Evolutionary conservation across 164 flowering plant genomes (phyloP), one percentile per base, ranked within the genome.

Genomic region (Magnolia changhungtana): DNA sequence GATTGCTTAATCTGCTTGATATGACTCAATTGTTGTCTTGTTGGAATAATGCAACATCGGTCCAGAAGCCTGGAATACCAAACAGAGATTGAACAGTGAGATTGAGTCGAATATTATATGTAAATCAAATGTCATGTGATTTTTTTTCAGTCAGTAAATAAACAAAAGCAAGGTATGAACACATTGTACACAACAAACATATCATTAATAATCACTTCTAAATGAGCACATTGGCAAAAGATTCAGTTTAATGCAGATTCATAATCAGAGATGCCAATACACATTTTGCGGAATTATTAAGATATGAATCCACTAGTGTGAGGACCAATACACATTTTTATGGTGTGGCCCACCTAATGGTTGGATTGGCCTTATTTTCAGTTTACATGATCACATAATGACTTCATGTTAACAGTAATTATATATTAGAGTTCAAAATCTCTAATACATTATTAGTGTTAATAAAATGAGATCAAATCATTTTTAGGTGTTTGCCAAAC

Each of bases 21-120:
- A n/a, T n/a, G n/a, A n/a, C 23, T 3, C 49, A 23, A 78, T 58
- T 16, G 80, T 55, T 66, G n/a, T n/a, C n/a, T n/a, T n/a, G n/a
- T n/a, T n/a, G n/a, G n/a, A n/a, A n/a, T n/a, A n/a, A n/a, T n/a
- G n/a, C n/a, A n/a, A n/a, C n/a, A n/a, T n/a, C n/a, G n/a, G n/a
- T n/a, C n/a, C n/a, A n/a, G n/a, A n/a, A 24, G 31, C 80, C 80
- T 78, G 80, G 13, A 73, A 73, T 16, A 10, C 69, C 29, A 45
- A 27, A 66, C 19, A 50, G 29, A 69, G 66, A 19, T n/a, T 31
- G 55, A n/a, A 11, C 20, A 23, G 64, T 72, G 23, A 72, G 49
- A 52, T 4, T 2, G 13, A 52, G 59, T 9, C 13, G 8, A 52
- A 14, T 8, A 52, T 8, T 52, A 7, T 9, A 8, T 8, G 1